Conservation (phyloP, 345 rosid species). For the Isatis tinctoria region DNA sequence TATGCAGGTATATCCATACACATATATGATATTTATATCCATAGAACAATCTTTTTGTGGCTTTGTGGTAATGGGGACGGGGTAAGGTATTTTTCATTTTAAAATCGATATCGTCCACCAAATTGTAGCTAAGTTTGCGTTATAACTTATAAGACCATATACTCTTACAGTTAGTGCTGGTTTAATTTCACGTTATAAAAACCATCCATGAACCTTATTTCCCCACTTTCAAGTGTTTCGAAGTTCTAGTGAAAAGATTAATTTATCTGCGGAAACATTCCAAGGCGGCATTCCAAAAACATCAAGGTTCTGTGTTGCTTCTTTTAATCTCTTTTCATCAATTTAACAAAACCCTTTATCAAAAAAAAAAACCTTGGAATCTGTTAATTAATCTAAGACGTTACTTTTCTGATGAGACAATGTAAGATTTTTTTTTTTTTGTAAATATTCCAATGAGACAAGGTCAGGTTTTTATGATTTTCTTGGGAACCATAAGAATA, state of each 20-base stretch:
- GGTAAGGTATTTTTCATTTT: neutral
- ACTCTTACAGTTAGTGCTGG: neutral
- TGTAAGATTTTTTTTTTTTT: no score
- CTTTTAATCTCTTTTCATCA: no score
- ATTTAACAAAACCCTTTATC: no score
- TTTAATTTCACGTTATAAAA: neutral
- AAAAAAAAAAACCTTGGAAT: neutral
- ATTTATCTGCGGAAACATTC: neutral
- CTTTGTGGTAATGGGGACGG: neutral
- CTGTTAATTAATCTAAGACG: neutral
- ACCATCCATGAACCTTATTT: neutral
- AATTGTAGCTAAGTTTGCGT: neutral
- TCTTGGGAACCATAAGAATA: neutral
- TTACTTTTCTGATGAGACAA: neutral
- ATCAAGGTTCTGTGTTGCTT: no score
- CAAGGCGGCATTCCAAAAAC: neutral
- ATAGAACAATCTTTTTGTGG: neutral
- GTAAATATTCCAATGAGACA: no score
- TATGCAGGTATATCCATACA: conserved; percentile 45
- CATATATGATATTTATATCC: neutral
- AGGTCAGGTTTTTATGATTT: no score
- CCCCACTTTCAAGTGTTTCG: neutral
- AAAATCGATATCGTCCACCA: neutral
- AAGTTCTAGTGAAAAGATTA: neutral
- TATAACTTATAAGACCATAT: neutral